Percentiles rank a stretch among this genome's conserved stretches.
Evolutionary conservation across 768 basidiomycete species (phyloP).

Genomic region (Mycena vitilis): DNA sequence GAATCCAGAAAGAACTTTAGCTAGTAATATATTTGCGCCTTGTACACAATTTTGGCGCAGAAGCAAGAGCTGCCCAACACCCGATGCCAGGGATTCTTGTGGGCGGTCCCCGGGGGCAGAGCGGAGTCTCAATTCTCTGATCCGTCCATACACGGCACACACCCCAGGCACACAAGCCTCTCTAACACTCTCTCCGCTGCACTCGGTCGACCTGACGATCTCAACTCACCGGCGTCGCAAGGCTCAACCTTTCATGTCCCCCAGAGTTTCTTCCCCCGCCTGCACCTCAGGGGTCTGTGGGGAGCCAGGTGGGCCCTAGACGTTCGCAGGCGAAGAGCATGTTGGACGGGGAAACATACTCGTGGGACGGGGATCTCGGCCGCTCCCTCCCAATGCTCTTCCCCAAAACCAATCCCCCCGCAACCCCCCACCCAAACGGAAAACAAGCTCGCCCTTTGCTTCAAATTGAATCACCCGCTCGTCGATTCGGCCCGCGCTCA

Average conservation of each 20-base stretch:
- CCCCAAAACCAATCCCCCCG: slow-evolving; percentile 10
- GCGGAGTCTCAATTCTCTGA: slow-evolving; percentile 9
- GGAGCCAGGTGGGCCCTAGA: slow-evolving; percentile 26
- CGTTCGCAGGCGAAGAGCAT: slow-evolving; percentile 30
- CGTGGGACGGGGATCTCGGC: slow-evolving; percentile 7
- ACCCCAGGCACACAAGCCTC: too few species aligned
- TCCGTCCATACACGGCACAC: slow-evolving; percentile 2
- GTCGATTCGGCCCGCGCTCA: slow-evolving; percentile 10
- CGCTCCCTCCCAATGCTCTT: neutral
- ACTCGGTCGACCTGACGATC: neutral
- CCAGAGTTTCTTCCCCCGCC: slow-evolving; percentile 19
- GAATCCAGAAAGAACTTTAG: slow-evolving; percentile 24
- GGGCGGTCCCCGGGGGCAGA: slow-evolving; percentile 7
- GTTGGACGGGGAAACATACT: slow-evolving; percentile 26
- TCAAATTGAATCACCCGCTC: slow-evolving; percentile 13
- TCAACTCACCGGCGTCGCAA: neutral
- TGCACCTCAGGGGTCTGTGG: slow-evolving; percentile 20
- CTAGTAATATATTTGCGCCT: slow-evolving; percentile 27
- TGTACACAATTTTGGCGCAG: slow-evolving; percentile 2
- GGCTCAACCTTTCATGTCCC: slow-evolving; percentile 21
- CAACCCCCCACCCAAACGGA: slow-evolving; percentile 10
- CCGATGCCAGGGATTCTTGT: neutral
- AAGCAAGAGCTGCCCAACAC: neutral
- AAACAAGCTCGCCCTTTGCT: slow-evolving; percentile 13
- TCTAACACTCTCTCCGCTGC: neutral